Base-by-base conservation (phyloP, 2,329 filamentous ascomycete species). In the Verticillium zaregamsianum region DNA sequence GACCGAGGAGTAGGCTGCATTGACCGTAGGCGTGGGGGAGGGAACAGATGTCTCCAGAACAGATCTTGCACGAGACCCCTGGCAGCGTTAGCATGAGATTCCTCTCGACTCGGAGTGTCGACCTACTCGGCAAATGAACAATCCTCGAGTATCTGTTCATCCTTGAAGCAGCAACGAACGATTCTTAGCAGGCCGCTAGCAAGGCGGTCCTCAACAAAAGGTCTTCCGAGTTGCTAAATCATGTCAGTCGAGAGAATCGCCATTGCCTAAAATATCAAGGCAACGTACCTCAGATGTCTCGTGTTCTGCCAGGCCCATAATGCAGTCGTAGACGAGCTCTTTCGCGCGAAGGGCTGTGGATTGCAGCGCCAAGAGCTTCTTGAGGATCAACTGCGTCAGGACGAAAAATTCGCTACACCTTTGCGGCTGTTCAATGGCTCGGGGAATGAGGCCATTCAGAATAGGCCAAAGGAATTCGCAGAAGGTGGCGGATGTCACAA, bases 21-120 rank as follows among this genome's bases (percentile, higher is more conserved):
- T 64, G 33, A 63, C 15, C 66, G 66, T 31, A 65, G 71, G 66
- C 73, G 72, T n/a, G 76, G 70, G 1, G 81, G 78, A 0, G 90
- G 89, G 66, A 92, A 92, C 0, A 93, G 76, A 67, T 90, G 88
- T 61, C 78, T 83, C 69, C 81, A 84, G 66, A 92, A 86, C 1
- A 93, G 71, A 3, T 75, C 70, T 72, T 72, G 54, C 31, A 71
- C 70, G 54, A 74, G 62, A 25, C 72, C 61, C 11, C 71, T 74
- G 37, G 31, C 28, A 45, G 23, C 55, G 57, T 67, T 37, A 69
- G 64, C 20, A 28, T 12, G 23, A 52, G n/a, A 7, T 52, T 25
- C 9, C 12, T 3, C 45, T 20, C 20, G 8, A 52, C 14, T 17
- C 9, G 20, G 11, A 23, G 20, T n/a, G 12, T 45, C 11, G 11